Evolutionary conservation across 352 stramenopile species (phyloP).

Genomic region (Phytophthora multivora): DNA sequence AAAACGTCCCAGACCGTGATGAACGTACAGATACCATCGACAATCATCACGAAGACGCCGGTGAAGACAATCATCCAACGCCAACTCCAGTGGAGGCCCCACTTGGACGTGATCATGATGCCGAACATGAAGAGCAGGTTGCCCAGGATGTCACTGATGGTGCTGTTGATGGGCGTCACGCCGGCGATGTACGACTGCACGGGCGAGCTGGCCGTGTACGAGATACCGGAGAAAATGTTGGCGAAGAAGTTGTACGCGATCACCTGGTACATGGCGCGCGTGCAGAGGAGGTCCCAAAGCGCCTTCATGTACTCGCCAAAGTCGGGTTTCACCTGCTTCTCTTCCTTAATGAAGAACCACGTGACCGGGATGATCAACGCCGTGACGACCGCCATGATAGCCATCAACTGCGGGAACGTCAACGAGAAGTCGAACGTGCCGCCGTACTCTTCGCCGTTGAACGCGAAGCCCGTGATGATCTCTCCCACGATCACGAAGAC

Average conservation of each 20-base stretch:
- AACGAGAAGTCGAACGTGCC: conserved; percentile 53
- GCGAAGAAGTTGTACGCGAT: conserved; percentile 39
- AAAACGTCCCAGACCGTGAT: conserved; percentile 40
- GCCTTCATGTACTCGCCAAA: conserved; percentile 45
- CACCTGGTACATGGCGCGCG: conserved; percentile 32
- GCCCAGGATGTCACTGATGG: conserved; percentile 35
- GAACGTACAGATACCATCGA: conserved; percentile 38
- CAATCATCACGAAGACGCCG: conserved; percentile 21
- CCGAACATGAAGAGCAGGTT: conserved; percentile 37
- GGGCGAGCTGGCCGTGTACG: conserved; percentile 30
- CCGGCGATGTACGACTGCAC: conserved; percentile 45
- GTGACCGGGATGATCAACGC: conserved; percentile 43
- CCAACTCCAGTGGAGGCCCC: conserved; percentile 41
- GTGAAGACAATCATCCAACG: conserved; percentile 40
- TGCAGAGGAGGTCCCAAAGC: conserved; percentile 39
- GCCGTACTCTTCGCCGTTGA: conserved; percentile 50
- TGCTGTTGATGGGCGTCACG: conserved; percentile 41
- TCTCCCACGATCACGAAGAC: conserved; percentile 49
- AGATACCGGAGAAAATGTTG: conserved; percentile 49
- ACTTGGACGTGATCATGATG: conserved; percentile 42
- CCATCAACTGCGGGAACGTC: conserved; percentile 51
- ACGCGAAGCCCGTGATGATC: conserved; percentile 47
- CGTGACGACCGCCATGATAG: conserved; percentile 44
- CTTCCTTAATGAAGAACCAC: conserved; percentile 61
- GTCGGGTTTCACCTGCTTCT: conserved; percentile 36